Conservation (phyloP, 2,329 filamentous ascomycete genomes). For the Geosmithia morbida region DNA sequence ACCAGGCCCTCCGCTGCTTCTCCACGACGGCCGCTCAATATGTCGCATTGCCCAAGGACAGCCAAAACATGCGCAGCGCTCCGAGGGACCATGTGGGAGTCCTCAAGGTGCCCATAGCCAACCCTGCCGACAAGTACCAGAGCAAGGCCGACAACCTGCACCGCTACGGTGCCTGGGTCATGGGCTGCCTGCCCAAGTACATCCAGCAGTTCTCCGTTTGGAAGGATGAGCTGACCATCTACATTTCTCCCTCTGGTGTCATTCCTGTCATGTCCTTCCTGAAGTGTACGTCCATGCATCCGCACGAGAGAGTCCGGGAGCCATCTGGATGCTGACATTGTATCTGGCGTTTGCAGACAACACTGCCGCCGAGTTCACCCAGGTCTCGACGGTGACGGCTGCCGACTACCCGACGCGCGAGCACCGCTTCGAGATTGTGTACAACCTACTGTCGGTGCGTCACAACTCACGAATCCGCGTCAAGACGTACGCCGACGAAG, state of each 20-base stretch:
- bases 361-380: slow-evolving; percentile 92
- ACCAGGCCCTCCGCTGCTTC: slow-evolving; percentile 31
- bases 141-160: slow-evolving; percentile 80
- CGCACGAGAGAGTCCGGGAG: too few species aligned
- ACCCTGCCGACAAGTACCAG: slow-evolving; percentile 85
- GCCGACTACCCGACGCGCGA: slow-evolving; percentile 93
- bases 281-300: slow-evolving; percentile 51
- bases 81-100: slow-evolving; percentile 41
- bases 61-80: slow-evolving; percentile 53
- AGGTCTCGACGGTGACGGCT: slow-evolving; percentile 81
- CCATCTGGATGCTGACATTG: background rate
- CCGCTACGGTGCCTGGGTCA: slow-evolving; percentile 90
- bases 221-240: slow-evolving; percentile 97
- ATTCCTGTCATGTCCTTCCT: slow-evolving; percentile 89
- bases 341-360: slow-evolving; percentile 44
- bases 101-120: slow-evolving; percentile 68
- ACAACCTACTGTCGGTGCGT: slow-evolving; percentile 89
- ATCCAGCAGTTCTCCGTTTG: slow-evolving; percentile 98
- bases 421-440: slow-evolving; percentile 94
- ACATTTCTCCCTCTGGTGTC: slow-evolving; percentile 77
- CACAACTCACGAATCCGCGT: slow-evolving; percentile 95
- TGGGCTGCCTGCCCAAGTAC: slow-evolving; percentile 94
- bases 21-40: slow-evolving; percentile 29
- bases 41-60: slow-evolving; percentile 45
- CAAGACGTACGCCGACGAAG: slow-evolving; percentile 98